A percentile compares a stretch with the other conserved stretches of the same genome.
phyloP scores from a whole-genome alignment of 2,329 filamentous ascomycete species.

The Colletotrichum spinosum region DNA sequence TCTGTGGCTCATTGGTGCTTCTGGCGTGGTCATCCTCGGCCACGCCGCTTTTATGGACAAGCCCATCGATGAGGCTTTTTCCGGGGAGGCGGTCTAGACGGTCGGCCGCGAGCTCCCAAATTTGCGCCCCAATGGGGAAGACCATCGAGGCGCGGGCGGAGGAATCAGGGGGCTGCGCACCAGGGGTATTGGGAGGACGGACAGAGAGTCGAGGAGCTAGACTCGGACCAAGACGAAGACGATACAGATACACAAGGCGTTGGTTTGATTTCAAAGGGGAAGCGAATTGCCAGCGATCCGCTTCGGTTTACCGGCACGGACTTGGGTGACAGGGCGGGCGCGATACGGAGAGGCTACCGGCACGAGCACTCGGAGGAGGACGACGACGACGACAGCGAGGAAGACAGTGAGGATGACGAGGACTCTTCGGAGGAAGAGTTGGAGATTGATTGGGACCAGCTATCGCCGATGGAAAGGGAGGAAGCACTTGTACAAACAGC shows the following conservation, averaged over 20 bases:
- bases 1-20: slow-evolving; percentile 96
- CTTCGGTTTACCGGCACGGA: slow-evolving; percentile 72
- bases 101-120: slow-evolving; percentile 99
- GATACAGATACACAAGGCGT: slow-evolving; percentile 67
- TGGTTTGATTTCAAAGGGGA: slow-evolving; percentile 59
- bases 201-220: slow-evolving; percentile 72
- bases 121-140: slow-evolving; percentile 97
- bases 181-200: slow-evolving; percentile 55
- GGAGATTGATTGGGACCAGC: slow-evolving; percentile 60
- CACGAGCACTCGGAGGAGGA: slow-evolving; percentile 50
- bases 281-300: slow-evolving; percentile 69
- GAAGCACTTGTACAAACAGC: slow-evolving; percentile 82
- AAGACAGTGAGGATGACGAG: slow-evolving; percentile 53
- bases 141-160: slow-evolving; percentile 91
- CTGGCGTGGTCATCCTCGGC: slow-evolving; percentile 91
- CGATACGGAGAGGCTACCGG: slow-evolving; percentile 51
- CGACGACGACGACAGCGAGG: slow-evolving; percentile 52
- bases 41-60: slow-evolving; percentile 97
- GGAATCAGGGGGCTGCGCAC: slow-evolving; percentile 63
- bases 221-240: slow-evolving; percentile 68
- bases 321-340: slow-evolving; percentile 57
- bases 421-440: slow-evolving; percentile 51
- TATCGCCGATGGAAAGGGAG: slow-evolving; percentile 74
- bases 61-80: slow-evolving; percentile 99
- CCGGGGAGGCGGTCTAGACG: slow-evolving; percentile 99